Conservation (phyloP, 352 stramenopile species). For the Globisporangium middletonii region DNA sequence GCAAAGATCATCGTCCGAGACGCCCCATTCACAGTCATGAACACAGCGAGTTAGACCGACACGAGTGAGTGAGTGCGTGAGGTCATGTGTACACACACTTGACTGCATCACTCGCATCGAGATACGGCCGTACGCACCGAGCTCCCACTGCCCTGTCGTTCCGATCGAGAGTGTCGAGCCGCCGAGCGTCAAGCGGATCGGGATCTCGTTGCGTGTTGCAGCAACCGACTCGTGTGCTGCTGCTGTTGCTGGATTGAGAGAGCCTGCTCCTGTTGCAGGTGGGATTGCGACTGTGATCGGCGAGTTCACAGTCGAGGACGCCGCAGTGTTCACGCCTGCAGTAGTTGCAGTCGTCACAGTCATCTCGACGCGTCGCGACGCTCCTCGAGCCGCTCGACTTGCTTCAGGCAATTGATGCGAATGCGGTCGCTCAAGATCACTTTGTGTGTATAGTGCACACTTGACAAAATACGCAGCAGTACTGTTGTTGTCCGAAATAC, state of each 20-base stretch:
- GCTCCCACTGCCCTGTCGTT: constrained; percentile 45
- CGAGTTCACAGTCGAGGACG: neutral
- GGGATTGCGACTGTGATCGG: constrained; percentile 4
- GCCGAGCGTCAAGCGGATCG: constrained; percentile 54
- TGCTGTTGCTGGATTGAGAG: neutral
- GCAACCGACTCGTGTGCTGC: constrained; percentile 8
- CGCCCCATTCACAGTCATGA: neutral
- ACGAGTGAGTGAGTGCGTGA: neutral
- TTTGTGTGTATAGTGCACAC: no score
- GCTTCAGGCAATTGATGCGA: neutral
- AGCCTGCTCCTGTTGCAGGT: neutral
- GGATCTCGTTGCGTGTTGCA: constrained; percentile 33
- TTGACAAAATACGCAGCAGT: no score
- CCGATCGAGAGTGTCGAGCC: constrained; percentile 39
- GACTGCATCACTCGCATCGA: no score
- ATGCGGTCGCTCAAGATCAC: no score
- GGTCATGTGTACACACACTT: neutral
- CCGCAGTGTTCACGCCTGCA: neutral
- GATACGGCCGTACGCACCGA: constrained; percentile 29
- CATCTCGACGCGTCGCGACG: neutral
- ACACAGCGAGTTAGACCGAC: neutral
- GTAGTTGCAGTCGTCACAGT: neutral
- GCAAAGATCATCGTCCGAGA: no score
- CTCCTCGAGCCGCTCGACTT: neutral
- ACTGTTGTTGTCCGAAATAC: no score